phyloP scores from a whole-genome alignment of 805 yeast species.

The Candida silvatica region DNA sequence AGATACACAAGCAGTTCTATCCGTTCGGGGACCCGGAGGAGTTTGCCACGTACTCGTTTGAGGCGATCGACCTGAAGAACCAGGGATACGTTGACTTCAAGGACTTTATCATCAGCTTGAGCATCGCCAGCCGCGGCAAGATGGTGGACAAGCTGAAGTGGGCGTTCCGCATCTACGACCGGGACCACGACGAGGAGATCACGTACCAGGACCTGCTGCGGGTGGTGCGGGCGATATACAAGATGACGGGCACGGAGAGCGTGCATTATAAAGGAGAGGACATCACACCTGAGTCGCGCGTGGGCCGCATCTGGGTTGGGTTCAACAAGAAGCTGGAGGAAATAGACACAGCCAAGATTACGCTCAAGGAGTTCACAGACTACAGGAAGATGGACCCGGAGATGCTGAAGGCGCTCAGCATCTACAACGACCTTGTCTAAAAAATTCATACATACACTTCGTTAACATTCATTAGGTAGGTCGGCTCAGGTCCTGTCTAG shows the following conservation, averaged over 20 bases:
- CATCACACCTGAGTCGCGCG: slow-evolving; percentile 82
- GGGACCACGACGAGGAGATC: slow-evolving; percentile 70
- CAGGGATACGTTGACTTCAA: slow-evolving; percentile 82
- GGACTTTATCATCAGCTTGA: slow-evolving; percentile 83
- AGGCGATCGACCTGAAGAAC: slow-evolving; percentile 78
- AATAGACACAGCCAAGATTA: slow-evolving; percentile 58
- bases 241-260: slow-evolving; percentile 88
- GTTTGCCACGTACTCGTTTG: slow-evolving; percentile 81
- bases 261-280: slow-evolving; percentile 84
- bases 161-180: slow-evolving; percentile 86
- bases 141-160: slow-evolving; percentile 78
- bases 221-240: slow-evolving; percentile 77
- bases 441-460: background rate
- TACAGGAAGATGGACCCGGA: slow-evolving; percentile 75
- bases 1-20: slow-evolving; percentile 91
- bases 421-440: slow-evolving; percentile 27
- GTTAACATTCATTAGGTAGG: background rate
- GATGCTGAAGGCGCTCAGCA: slow-evolving; percentile 63
- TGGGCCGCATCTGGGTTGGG: slow-evolving; percentile 60
- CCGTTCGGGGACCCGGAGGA: slow-evolving; percentile 97
- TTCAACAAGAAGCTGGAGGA: slow-evolving; percentile 50
- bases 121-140: slow-evolving; percentile 80
- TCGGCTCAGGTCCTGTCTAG: slow-evolving; percentile 20
- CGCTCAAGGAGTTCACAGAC: slow-evolving; percentile 77
- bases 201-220: slow-evolving; percentile 70